phyloP scores from a whole-genome alignment of 805 yeast genomes.

The Starmerella potacharoeniae region DNA sequence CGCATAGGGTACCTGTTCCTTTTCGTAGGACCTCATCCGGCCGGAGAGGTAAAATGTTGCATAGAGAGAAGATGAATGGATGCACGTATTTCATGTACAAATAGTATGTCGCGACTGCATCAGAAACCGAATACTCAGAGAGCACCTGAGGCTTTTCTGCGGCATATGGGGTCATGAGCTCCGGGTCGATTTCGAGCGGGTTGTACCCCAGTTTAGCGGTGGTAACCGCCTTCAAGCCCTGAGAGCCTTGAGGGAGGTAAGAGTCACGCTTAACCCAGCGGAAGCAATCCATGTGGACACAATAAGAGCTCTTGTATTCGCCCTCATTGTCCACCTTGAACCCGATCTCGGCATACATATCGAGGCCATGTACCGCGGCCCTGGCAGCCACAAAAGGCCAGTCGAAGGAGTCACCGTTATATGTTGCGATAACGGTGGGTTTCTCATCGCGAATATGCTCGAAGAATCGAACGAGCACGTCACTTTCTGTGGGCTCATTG shows the following conservation, averaged over 20 bases:
- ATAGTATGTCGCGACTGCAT: slow-evolving; percentile 97
- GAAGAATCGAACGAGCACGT: slow-evolving; percentile 61
- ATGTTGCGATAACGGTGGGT: slow-evolving; percentile 97
- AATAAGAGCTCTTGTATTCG: slow-evolving; percentile 81
- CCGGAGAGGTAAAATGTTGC: slow-evolving; percentile 88
- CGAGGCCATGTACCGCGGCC: slow-evolving; percentile 69
- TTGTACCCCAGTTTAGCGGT: slow-evolving; percentile 90
- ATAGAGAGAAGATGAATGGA: slow-evolving; percentile 89
- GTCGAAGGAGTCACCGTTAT: slow-evolving; percentile 97
- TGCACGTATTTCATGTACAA: slow-evolving; percentile 93
- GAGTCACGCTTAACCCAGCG: slow-evolving; percentile 98
- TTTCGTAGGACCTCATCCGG: slow-evolving; percentile 94
- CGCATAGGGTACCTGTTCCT: slow-evolving; percentile 98
- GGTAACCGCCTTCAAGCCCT: slow-evolving; percentile 95
- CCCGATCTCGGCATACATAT: slow-evolving; percentile 88
- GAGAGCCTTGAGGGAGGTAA: slow-evolving; percentile 95
- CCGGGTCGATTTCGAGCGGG: slow-evolving; percentile 95
- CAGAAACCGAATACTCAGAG: slow-evolving; percentile 96
- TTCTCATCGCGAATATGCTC: slow-evolving; percentile 78
- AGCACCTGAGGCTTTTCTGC: slow-evolving; percentile 81
- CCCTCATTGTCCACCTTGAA: slow-evolving; percentile 89
- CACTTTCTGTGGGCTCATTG: slow-evolving; percentile 79
- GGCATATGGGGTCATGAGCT: slow-evolving; percentile 96
- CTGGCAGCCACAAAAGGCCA: slow-evolving; percentile 97
- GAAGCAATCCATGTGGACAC: slow-evolving; percentile 95